Evolutionary conservation across 116 monocot species (phyloP).

Genomic region (Phalaenopsis hybrid): DNA sequence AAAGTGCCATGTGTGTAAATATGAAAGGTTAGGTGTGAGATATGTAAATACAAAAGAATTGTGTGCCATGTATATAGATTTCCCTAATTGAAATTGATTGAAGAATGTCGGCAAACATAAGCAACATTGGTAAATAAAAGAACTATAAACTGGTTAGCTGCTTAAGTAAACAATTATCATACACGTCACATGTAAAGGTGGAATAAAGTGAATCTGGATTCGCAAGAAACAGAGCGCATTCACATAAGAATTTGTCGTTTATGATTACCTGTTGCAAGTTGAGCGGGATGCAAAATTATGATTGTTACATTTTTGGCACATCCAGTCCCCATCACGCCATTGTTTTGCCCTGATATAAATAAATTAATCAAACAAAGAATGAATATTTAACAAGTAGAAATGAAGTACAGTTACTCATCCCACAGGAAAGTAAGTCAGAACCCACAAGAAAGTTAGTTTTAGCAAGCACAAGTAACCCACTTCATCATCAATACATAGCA

Average conservation of each 20-base stretch:
- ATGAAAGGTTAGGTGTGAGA: no score
- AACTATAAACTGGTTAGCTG: not conserved
- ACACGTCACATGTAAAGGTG: no score
- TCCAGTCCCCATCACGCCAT: conserved; percentile 97
- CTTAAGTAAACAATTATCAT: not conserved
- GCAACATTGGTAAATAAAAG: not conserved
- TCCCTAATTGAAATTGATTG: not conserved
- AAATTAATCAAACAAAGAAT: not conserved
- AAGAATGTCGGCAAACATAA: not conserved
- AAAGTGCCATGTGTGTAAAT: no score
- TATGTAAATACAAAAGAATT: no score
- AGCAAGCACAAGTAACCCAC: not conserved
- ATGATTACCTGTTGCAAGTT: conserved; percentile 72
- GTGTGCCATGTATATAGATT: no score
- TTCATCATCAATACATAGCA: not conserved
- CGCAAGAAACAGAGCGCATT: not conserved
- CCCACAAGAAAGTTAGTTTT: not conserved
- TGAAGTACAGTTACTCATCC: not conserved
- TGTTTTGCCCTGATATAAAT: conserved; percentile 64
- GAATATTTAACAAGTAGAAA: not conserved
- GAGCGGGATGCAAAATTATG: conserved; percentile 91
- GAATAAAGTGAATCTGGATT: not conserved
- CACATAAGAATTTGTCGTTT: not conserved
- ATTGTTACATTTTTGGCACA: conserved; percentile 88
- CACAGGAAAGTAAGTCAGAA: not conserved